Conservation (phyloP, 2,329 filamentous ascomycete species). For the Aspergillus fijiensis region DNA sequence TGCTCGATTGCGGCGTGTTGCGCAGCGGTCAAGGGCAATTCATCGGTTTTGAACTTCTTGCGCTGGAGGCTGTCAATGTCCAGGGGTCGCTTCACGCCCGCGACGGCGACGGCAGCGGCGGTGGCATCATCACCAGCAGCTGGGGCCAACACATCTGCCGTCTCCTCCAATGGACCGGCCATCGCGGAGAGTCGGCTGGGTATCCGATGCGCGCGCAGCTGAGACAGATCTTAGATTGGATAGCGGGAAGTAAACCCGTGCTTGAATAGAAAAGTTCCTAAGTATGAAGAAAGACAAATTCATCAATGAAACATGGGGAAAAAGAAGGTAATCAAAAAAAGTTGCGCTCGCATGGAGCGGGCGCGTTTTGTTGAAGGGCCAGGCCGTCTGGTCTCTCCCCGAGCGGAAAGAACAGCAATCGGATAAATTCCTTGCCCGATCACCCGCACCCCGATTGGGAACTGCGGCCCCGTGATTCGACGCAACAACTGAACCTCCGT, state of each 20-base stretch:
- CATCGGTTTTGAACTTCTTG: slow-evolving; percentile 59
- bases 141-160: slow-evolving; percentile 21
- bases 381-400: neutral
- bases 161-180: slow-evolving; percentile 32
- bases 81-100: slow-evolving; percentile 30
- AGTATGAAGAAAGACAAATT: neutral
- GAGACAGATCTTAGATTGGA: slow-evolving; percentile 1
- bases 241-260: neutral
- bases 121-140: neutral
- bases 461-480: slow-evolving; percentile 39
- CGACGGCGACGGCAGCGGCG: slow-evolving; percentile 9
- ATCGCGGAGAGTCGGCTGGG: slow-evolving; percentile 19
- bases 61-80: slow-evolving; percentile 37
- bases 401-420: neutral
- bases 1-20: slow-evolving; percentile 61
- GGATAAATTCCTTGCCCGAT: slow-evolving; percentile 18
- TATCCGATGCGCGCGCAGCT: neutral
- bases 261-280: neutral
- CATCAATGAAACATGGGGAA: neutral
- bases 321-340: neutral
- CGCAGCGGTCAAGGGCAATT: slow-evolving; percentile 59
- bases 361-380: neutral
- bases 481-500: slow-evolving; percentile 5
- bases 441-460: slow-evolving; percentile 27
- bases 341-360: neutral